Conservation (phyloP, 2,329 filamentous ascomycete species). For the Clonostachys rhizophaga region DNA sequence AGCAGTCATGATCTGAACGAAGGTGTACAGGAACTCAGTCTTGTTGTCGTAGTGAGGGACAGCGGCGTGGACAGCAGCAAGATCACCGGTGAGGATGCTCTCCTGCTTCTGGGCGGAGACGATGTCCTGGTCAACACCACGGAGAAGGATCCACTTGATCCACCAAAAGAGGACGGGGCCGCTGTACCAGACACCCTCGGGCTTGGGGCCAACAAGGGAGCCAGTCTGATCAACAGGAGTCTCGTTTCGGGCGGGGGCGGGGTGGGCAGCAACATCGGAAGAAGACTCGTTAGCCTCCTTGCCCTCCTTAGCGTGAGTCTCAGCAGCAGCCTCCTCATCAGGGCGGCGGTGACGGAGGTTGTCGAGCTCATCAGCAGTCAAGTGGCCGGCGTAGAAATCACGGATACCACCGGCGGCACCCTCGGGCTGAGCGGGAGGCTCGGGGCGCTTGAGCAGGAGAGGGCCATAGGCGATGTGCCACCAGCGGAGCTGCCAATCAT, state of each 20-base stretch:
- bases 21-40: slow-evolving; percentile 44
- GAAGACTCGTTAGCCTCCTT: neutral
- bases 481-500: slow-evolving; percentile 45
- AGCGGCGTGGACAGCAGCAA: slow-evolving; percentile 37
- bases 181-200: slow-evolving; percentile 27
- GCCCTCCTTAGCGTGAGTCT: slow-evolving; percentile 6
- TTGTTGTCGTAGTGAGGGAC: slow-evolving; percentile 48
- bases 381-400: slow-evolving; percentile 43
- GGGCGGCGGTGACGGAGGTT: slow-evolving; percentile 14
- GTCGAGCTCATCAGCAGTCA: slow-evolving; percentile 38
- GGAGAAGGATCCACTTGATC: slow-evolving; percentile 33
- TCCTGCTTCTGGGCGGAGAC: slow-evolving; percentile 38
- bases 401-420: slow-evolving; percentile 38
- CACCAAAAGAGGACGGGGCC: slow-evolving; percentile 33
- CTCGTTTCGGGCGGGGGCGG: neutral
- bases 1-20: slow-evolving; percentile 42
- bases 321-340: neutral
- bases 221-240: slow-evolving; percentile 1
- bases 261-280: too few relatives aligned
- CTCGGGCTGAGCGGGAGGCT: slow-evolving; percentile 23
- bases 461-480: slow-evolving; percentile 43
- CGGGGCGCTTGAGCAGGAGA: slow-evolving; percentile 31
- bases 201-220: slow-evolving; percentile 19
- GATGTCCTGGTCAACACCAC: slow-evolving; percentile 43
- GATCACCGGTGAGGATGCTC: slow-evolving; percentile 40